These are phyloP conservation scores for Fonsecaea monophora DNA, from an alignment of 2,329 filamentous ascomycete genomes.

Conservation along the genomic window DNA sequence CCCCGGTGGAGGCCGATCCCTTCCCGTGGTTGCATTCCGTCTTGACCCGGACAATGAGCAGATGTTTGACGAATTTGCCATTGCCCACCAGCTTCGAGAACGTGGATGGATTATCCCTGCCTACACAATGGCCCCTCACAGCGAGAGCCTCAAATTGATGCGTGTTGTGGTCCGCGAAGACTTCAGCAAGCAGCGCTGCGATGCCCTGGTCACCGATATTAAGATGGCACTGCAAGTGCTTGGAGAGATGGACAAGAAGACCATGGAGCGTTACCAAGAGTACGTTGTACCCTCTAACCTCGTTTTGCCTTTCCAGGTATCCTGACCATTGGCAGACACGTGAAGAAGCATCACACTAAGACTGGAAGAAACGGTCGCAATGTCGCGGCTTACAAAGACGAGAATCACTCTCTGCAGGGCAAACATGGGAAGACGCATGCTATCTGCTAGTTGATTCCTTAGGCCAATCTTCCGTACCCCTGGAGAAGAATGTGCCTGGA, in stretches of 20 bases:
- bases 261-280: conserved; percentile 71
- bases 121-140: conserved; percentile 95
- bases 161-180: conserved; percentile 90
- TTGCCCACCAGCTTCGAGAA: conserved; percentile 84
- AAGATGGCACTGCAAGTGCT: conserved; percentile 76
- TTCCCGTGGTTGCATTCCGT: conserved; percentile 90
- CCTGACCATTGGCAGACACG: conserved; percentile 47
- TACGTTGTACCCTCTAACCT: conserved; percentile 50
- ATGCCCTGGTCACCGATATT: conserved; percentile 78
- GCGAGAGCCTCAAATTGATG: conserved; percentile 84
- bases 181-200: conserved; percentile 82
- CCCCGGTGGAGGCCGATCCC: conserved; percentile 74
- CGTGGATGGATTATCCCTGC: conserved; percentile 93
- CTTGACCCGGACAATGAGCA: conserved; percentile 65
- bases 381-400: conserved; percentile 65
- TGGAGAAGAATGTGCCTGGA: not conserved
- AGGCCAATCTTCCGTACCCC: not conserved
- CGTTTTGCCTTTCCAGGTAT: not conserved
- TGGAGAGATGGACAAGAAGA: conserved; percentile 74
- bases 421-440: conserved; percentile 90
- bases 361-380: conserved; percentile 58
- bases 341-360: conserved; percentile 63
- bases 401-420: conserved; percentile 79
- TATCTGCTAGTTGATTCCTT: conserved; percentile 68
- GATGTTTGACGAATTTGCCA: conserved; percentile 74